phyloP scores from a whole-genome alignment of 495 filamentous ascomycete species.

The Talaromyces ruber region DNA sequence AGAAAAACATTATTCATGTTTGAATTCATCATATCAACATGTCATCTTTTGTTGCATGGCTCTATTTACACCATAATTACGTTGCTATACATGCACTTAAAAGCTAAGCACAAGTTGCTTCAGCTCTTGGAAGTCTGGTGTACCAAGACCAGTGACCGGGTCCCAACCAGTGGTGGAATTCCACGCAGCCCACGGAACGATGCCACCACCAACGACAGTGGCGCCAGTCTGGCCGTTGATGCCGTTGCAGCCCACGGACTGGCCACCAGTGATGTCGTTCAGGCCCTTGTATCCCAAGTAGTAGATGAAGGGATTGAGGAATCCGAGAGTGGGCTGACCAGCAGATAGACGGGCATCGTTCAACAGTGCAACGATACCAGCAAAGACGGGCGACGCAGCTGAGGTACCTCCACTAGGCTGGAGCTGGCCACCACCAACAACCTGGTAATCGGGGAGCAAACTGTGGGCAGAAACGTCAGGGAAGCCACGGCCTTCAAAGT shows the following conservation, averaged over 20 bases:
- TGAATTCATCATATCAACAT: background rate
- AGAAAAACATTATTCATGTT: background rate
- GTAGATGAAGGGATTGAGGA: constrained; percentile 73
- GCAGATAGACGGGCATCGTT: constrained; percentile 56
- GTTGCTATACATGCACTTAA: background rate
- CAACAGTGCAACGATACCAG: constrained; percentile 54
- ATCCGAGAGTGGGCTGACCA: constrained; percentile 52
- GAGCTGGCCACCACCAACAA: constrained; percentile 44
- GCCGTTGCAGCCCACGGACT: constrained; percentile 53
- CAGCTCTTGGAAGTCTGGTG: constrained; percentile 39
- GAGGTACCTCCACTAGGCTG: constrained; percentile 53
- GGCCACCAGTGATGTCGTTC: constrained; percentile 55
- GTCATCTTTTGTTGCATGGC: background rate
- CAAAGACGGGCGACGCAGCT: constrained; percentile 54
- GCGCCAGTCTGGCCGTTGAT: constrained; percentile 23
- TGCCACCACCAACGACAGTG: constrained; percentile 26
- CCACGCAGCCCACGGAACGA: constrained; percentile 34
- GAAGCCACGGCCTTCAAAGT: constrained; percentile 57
- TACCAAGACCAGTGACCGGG: constrained; percentile 51
- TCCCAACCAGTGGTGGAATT: constrained; percentile 54
- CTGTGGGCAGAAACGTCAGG: constrained; percentile 66
- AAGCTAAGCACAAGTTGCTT: constrained; percentile 17
- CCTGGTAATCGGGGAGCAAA: constrained; percentile 36
- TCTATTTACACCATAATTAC: background rate
- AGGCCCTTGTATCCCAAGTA: constrained; percentile 39